Evolutionary conservation across 2,329 filamentous ascomycete species (phyloP).

Genomic region (Pseudopithomyces chartarum): DNA sequence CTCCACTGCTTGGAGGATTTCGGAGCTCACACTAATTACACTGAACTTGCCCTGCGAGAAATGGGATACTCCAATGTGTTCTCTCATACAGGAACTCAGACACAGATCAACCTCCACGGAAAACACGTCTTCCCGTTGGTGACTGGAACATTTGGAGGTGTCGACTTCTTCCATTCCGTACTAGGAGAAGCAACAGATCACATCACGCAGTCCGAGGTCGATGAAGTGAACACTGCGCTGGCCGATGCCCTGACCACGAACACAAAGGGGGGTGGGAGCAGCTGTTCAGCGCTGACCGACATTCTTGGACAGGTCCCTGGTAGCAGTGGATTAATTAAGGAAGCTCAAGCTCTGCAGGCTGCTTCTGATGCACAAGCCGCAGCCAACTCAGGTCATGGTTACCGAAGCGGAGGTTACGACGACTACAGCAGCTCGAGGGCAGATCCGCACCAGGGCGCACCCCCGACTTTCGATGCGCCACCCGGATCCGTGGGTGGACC

Average conservation of each 20-base stretch:
- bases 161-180: constrained; percentile 57
- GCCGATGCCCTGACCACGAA: constrained; percentile 44
- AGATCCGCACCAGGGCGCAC: constrained; percentile 34
- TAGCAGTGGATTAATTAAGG: constrained; percentile 51
- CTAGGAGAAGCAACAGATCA: constrained; percentile 57
- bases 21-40: constrained; percentile 61
- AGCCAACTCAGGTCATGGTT: constrained; percentile 35
- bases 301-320: constrained; percentile 76
- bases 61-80: constrained; percentile 59
- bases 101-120: constrained; percentile 52
- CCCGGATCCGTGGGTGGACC: constrained; percentile 52
- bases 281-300: constrained; percentile 61
- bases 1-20: constrained; percentile 61
- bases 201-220: constrained; percentile 54
- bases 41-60: constrained; percentile 58
- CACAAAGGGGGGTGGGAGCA: constrained; percentile 36
- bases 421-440: constrained; percentile 42
- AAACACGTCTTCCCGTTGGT: constrained; percentile 58
- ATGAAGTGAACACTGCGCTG: constrained; percentile 53
- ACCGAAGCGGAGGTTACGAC: constrained; percentile 54
- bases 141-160: constrained; percentile 60
- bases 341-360: constrained; percentile 53
- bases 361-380: constrained; percentile 55
- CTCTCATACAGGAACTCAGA: constrained; percentile 55
- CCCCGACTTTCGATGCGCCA: constrained; percentile 46